Evolutionary conservation across 805 yeast species (phyloP).

Genomic region (Pichia exigua): DNA sequence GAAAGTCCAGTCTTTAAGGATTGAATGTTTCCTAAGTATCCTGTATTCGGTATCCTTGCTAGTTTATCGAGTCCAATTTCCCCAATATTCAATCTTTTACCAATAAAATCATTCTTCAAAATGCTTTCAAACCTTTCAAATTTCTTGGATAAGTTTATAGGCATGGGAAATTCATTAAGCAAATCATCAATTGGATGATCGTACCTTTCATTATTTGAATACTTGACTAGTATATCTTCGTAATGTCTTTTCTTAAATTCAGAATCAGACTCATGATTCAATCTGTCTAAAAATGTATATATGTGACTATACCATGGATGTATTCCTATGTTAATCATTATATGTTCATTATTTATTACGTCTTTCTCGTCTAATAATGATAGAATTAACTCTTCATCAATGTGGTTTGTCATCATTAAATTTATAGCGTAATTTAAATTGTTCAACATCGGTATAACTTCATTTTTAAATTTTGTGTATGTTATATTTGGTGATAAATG

Average conservation of each 20-base stretch:
- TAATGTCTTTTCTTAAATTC: conserved; percentile 50
- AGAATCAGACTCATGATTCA: conserved; percentile 1
- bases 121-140: conserved; percentile 20
- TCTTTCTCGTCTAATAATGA: conserved; percentile 8
- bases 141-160: conserved; percentile 34
- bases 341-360: conserved; percentile 5
- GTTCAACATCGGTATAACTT: background rate
- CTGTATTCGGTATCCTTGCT: conserved; percentile 57
- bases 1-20: conserved; percentile 8
- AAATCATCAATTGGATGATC: conserved; percentile 26
- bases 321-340: conserved; percentile 55
- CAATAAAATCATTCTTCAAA: background rate
- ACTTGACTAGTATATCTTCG: conserved; percentile 36
- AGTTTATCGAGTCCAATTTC: conserved; percentile 87
- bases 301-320: conserved; percentile 92
- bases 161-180: conserved; percentile 46
- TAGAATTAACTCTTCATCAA: conserved; percentile 27
- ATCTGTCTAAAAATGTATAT: conserved; percentile 31
- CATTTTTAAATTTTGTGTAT: background rate
- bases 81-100: conserved; percentile 49
- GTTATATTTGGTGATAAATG: conserved; percentile 27
- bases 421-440: conserved; percentile 11
- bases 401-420: conserved; percentile 43
- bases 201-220: conserved; percentile 20
- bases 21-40: conserved; percentile 37